A percentile compares a stretch with the other conserved stretches of the same genome.
These are phyloP conservation scores for Fusarium napiforme DNA, from an alignment of 2,329 filamentous ascomycete genomes.

Conservation along the genomic window DNA sequence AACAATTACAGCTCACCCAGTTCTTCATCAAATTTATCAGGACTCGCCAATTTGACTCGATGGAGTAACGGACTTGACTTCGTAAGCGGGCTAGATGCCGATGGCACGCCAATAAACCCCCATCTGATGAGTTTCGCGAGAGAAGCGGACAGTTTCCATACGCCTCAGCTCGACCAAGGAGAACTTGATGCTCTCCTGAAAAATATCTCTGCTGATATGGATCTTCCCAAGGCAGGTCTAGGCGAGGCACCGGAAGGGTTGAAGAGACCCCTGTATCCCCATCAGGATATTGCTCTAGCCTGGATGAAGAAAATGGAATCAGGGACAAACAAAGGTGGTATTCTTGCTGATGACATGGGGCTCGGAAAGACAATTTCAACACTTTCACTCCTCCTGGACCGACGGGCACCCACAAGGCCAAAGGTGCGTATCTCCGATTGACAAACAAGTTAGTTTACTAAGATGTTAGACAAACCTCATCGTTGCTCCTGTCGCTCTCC, in stretches of 20 bases:
- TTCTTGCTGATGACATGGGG: slow-evolving; percentile 94
- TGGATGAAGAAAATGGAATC: slow-evolving; percentile 88
- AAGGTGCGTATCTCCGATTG: slow-evolving; percentile 44
- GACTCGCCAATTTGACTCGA: slow-evolving; percentile 51
- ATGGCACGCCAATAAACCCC: slow-evolving; percentile 51
- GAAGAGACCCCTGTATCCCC: slow-evolving; percentile 76
- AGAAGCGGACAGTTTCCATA: slow-evolving; percentile 47
- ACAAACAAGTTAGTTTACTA: slow-evolving; percentile 34
- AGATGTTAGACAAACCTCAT: slow-evolving; percentile 79
- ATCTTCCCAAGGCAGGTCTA: slow-evolving; percentile 69
- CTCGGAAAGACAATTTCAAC: slow-evolving; percentile 90
- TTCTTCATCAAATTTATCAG: slow-evolving; percentile 10
- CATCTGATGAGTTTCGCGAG: slow-evolving; percentile 50
- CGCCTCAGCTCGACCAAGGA: slow-evolving; percentile 59
- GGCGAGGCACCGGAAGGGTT: slow-evolving; percentile 77
- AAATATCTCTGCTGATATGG: slow-evolving; percentile 79
- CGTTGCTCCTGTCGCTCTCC: slow-evolving; percentile 80
- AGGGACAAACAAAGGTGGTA: slow-evolving; percentile 83
- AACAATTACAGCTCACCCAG: neutral
- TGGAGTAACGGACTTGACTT: slow-evolving; percentile 54
- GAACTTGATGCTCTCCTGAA: slow-evolving; percentile 76
- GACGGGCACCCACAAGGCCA: slow-evolving; percentile 63
- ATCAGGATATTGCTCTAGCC: slow-evolving; percentile 83
- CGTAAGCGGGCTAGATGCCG: slow-evolving; percentile 47
- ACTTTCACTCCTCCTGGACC: slow-evolving; percentile 78